phyloP scores from a whole-genome alignment of 2,329 filamentous ascomycete species.

The Pseudogymnoascus sp. region DNA sequence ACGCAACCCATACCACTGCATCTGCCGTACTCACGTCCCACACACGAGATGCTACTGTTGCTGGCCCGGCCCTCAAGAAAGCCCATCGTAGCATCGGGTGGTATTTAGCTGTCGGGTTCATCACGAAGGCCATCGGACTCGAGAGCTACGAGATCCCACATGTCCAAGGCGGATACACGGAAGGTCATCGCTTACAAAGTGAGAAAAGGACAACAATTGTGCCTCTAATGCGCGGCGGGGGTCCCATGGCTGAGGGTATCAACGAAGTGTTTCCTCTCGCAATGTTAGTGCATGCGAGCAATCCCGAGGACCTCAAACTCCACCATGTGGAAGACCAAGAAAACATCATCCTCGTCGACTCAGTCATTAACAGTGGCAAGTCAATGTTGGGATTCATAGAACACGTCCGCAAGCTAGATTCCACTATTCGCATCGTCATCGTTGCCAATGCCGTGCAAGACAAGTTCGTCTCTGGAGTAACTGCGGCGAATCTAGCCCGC shows the following conservation, averaged over 20 bases:
- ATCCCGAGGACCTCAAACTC: conserved; percentile 33
- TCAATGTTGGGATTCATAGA: conserved; percentile 40
- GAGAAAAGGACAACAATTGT: conserved; percentile 46
- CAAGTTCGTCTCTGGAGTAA: background rate
- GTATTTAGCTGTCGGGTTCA: conserved; percentile 43
- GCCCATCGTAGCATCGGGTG: conserved; percentile 41
- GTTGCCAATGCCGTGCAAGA: conserved; percentile 23
- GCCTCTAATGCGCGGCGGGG: conserved; percentile 54
- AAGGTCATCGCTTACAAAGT: conserved; percentile 37
- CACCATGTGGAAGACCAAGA: conserved; percentile 32
- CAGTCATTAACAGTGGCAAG: conserved; percentile 50
- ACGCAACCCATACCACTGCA: conserved; percentile 37
- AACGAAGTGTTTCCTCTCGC: conserved; percentile 43
- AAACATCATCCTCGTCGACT: conserved; percentile 48
- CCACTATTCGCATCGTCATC: conserved; percentile 39
- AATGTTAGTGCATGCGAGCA: conserved; percentile 40
- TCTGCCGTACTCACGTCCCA: conserved; percentile 44
- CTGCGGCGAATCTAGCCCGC: conserved; percentile 14
- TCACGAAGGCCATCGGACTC: conserved; percentile 40
- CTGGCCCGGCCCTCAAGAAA: conserved; percentile 38
- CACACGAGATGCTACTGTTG: conserved; percentile 40
- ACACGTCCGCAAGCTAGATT: conserved; percentile 34
- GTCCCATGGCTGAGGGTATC: conserved; percentile 52
- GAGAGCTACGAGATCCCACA: conserved; percentile 41
- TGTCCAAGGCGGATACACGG: conserved; percentile 38